Evolutionary conservation across 805 yeast species (phyloP).

Genomic region (Ogataea ganodermae): DNA sequence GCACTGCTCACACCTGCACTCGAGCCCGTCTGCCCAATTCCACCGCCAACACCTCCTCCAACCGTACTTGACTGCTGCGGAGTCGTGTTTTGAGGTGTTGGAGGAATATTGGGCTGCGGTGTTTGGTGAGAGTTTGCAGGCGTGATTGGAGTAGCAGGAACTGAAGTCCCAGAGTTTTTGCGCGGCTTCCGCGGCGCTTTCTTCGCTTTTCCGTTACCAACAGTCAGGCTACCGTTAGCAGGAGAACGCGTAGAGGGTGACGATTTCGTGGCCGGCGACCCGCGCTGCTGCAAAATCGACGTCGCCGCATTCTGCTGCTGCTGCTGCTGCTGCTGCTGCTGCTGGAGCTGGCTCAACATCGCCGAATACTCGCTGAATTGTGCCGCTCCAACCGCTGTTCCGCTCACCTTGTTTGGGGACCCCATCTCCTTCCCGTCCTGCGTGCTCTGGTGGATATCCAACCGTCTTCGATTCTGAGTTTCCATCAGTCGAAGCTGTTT

Average conservation of each 20-base stretch:
- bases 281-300: slow-evolving; percentile 18
- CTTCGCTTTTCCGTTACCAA: slow-evolving; percentile 19
- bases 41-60: neutral
- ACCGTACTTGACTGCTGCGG: slow-evolving; percentile 18
- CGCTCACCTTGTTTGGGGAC: slow-evolving; percentile 17
- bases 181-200: slow-evolving; percentile 28
- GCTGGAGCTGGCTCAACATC: slow-evolving; percentile 27
- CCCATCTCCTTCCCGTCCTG: slow-evolving; percentile 24
- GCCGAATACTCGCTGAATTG: slow-evolving; percentile 28
- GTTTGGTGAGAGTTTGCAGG: slow-evolving; percentile 34
- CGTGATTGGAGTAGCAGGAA: slow-evolving; percentile 38
- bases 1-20: slow-evolving; percentile 1
- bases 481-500: slow-evolving; percentile 75
- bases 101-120: slow-evolving; percentile 27
- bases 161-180: slow-evolving; percentile 29
- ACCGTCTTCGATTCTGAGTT: slow-evolving; percentile 69
- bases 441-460: slow-evolving; percentile 52
- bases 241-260: slow-evolving; percentile 20
- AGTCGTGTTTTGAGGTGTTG: slow-evolving; percentile 25
- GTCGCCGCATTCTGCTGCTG: slow-evolving; percentile 22
- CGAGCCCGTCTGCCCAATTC: no score
- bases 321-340: slow-evolving; percentile 24
- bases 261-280: slow-evolving; percentile 22
- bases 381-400: neutral
- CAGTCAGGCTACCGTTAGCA: slow-evolving; percentile 13